These are phyloP conservation scores for Cadophora gregata DNA, from an alignment of 2,329 filamentous ascomycete species.

Conservation along the genomic window DNA sequence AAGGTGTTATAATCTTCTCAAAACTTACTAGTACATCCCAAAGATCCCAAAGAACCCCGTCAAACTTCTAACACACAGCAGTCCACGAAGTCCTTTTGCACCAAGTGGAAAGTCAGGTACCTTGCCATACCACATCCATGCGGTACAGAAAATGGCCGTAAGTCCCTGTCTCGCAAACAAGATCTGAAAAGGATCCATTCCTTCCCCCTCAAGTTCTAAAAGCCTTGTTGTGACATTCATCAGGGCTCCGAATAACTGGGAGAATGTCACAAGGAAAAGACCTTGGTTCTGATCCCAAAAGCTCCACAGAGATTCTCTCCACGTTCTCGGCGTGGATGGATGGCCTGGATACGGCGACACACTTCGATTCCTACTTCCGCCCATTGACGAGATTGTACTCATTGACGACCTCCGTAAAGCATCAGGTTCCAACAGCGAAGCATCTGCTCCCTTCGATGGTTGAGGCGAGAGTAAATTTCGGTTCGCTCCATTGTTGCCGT, in stretches of 20 bases:
- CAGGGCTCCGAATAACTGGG: conserved; percentile 80
- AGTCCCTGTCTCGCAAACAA: conserved; percentile 81
- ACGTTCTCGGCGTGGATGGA: conserved; percentile 25
- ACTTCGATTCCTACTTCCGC: conserved; percentile 33
- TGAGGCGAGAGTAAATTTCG: conserved; percentile 30
- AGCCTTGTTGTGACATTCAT: conserved; percentile 86
- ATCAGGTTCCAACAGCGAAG: conserved; percentile 43
- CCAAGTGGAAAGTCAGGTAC: conserved; percentile 76
- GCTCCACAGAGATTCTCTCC: conserved; percentile 28
- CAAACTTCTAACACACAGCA: conserved; percentile 72
- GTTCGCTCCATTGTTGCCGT: conserved; percentile 21
- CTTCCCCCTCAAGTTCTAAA: conserved; percentile 72
- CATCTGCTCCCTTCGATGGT: conserved; percentile 25
- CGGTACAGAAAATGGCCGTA: conserved; percentile 68
- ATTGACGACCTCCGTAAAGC: conserved; percentile 49
- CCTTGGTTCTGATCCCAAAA: conserved; percentile 74
- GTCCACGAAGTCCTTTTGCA: conserved; percentile 64
- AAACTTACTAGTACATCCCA: conserved; percentile 53
- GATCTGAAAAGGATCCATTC: conserved; percentile 84
- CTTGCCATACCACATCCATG: conserved; percentile 76
- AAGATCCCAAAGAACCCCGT: conserved; percentile 81
- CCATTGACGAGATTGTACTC: conserved; percentile 49
- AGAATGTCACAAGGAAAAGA: conserved; percentile 72
- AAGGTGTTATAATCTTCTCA: not conserved
- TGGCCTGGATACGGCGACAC: conserved; percentile 30